Base-by-base conservation (phyloP, 768 basidiomycete species). In the Tephrocybe sp. region DNA sequence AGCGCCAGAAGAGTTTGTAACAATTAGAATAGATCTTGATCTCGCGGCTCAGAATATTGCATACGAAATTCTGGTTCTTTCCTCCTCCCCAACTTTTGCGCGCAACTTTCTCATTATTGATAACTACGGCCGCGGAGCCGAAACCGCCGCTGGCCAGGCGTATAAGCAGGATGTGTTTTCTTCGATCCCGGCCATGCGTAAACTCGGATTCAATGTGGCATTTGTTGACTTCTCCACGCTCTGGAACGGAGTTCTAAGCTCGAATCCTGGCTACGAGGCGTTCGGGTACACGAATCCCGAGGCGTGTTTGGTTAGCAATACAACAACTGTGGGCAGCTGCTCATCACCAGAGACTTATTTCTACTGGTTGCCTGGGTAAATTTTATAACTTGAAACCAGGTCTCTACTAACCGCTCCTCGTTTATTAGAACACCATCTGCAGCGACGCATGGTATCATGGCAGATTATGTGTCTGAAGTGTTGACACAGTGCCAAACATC, bases 61-160 rank as follows among this genome's bases (percentile, higher is more conserved):
- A 20, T 62, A 65, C 32, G 68, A 74, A 51, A 74, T 79, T 22
- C 48, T 60, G 8, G 63, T 65, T 20, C 71, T 82, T 14, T 65
- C 72, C 0, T 67, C 69, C 16, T 68, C 72, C 4, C 81, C 80
- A 0, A 72, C 72, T 5, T 74, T 74, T 45, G 79, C 75, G 4
- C 69, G 71, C 46, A 70, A 75, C 43, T 72, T 82, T 57, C 73
- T 82, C 20, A 43, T 82, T n/a, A 65, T 76, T 2, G 78, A 81
- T 53, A 73, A 68, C 32, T 80, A 82, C 40, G 80, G 79, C 7
- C 73, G 71, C 10, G 80, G 80, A 9, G 61, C 39, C 1, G 62
- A 68, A 12, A 62, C 72, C 0, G 56, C 68, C 4, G 59, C 60
- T 30, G 80, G 79, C 17, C 68, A 80, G 50, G 68, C 71, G 14